Base-by-base conservation (phyloP, 768 basidiomycete genomes). In the Mycena metata region DNA sequence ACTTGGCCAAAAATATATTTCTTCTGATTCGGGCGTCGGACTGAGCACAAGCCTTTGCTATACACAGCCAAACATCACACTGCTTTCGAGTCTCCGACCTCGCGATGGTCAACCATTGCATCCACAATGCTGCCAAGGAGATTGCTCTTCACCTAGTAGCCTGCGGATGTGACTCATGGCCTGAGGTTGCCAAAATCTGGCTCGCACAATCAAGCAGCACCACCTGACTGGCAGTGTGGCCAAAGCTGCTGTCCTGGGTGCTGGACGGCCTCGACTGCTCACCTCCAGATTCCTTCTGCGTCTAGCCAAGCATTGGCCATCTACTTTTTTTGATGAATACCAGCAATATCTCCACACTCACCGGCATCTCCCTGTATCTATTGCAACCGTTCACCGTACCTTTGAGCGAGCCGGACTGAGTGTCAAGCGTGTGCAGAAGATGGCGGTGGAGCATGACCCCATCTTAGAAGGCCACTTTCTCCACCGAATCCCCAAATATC, bases 381-480 rank as follows among this genome's bases (percentile, higher is more conserved):
- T 67, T 16, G 21, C 66, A 8, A 73, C 72, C 13, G 43, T 73
- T 41, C 66, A 73, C 30, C 63, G 69, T 19, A 59, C 66, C 9
- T 56, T 73, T 26, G 30, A 26, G 23, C n/a, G 64, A 16, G 60
- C 65, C 6, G 65, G 60, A 13, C 36, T 72, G 52, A 72, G 42
- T 11, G 23, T 66, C 45, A 67, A 66, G 33, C 21, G 45, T 17
- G 55, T 72, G 9, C 68, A 69, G 43, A 69, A 64, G 42, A 60
- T 69, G 23, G 68, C 71, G 21, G 39, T 64, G 6, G 69, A 72
- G 36, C 36, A 12, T 6, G 36, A 45, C 59, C 47, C 46, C 17
- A 16, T 47, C 21, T 45, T 8, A 19, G 45, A 7, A 8, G 45
- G 45, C 17, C 6, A 46, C 21, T 51, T 51, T 17, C 10, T 51